phyloP scores from a whole-genome alignment of 352 stramenopile species.

The Elongisporangium senticosum region DNA sequence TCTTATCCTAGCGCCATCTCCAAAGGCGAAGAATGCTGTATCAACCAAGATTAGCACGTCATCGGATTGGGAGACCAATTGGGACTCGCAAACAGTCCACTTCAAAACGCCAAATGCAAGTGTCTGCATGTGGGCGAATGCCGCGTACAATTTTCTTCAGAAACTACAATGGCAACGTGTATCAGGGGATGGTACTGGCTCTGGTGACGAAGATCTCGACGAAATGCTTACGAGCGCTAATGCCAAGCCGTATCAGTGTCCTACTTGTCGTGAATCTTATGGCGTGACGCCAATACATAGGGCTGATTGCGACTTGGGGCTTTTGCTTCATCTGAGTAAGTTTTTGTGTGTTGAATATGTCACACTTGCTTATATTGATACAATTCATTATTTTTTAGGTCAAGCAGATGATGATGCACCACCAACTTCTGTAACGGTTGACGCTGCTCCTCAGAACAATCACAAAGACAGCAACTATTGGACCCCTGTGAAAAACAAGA shows the following conservation, averaged over 20 bases:
- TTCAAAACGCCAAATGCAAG: constrained; percentile 47
- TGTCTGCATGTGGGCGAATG: constrained; percentile 67
- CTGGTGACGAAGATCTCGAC: constrained; percentile 19
- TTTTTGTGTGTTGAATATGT: not conserved
- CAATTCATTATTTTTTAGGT: not conserved
- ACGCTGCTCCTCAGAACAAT: not conserved
- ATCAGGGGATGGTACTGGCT: constrained; percentile 3
- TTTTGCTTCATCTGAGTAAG: constrained; percentile 39
- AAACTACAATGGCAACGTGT: constrained; percentile 57
- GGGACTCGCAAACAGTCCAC: constrained; percentile 11
- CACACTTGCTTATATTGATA: not conserved
- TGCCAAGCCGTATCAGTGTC: constrained; percentile 35
- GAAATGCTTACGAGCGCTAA: constrained; percentile 28
- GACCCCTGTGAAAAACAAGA: not conserved
- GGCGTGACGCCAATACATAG: constrained; percentile 30
- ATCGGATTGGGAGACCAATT: not conserved
- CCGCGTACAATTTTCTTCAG: constrained; percentile 64
- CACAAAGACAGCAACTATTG: not conserved
- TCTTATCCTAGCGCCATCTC: not conserved
- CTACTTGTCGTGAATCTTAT: constrained; percentile 42
- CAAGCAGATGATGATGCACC: not conserved
- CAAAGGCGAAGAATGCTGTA: not conserved
- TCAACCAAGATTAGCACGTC: not conserved
- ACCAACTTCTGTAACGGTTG: not conserved
- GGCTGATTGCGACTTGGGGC: constrained; percentile 50